Evolutionary conservation across 768 basidiomycete species (phyloP).

Genomic region (Termitomyces sp.): DNA sequence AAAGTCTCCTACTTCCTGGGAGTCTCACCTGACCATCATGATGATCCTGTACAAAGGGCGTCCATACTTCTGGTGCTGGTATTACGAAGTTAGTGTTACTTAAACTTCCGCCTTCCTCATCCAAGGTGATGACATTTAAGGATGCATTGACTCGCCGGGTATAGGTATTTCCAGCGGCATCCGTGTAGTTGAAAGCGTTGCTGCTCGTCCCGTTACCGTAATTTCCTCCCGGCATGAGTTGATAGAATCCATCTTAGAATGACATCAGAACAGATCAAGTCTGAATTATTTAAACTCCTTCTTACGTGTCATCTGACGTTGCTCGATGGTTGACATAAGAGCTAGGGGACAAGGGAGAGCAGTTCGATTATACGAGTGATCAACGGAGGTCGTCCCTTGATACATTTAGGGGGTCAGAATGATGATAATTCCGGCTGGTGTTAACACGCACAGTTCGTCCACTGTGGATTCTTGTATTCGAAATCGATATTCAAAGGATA

Average conservation of each 20-base stretch:
- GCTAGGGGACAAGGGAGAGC: slow-evolving; percentile 55
- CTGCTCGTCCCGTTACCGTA: slow-evolving; percentile 64
- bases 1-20: slow-evolving; percentile 5
- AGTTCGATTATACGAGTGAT: slow-evolving; percentile 64
- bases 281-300: slow-evolving; percentile 11
- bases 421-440: not conserved
- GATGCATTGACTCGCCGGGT: slow-evolving; percentile 53
- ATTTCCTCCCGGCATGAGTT: slow-evolving; percentile 31
- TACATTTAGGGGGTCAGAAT: not conserved
- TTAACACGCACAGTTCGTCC: slow-evolving; percentile 28
- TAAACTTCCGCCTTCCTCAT: slow-evolving; percentile 49
- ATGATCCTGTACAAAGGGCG: not conserved
- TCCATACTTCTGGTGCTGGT: not conserved
- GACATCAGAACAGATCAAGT: slow-evolving; percentile 30
- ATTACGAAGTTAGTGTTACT: not conserved
- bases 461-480: slow-evolving; percentile 26
- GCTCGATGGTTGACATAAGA: slow-evolving; percentile 48
- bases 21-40: slow-evolving; percentile 7
- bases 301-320: slow-evolving; percentile 56
- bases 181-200: slow-evolving; percentile 60
- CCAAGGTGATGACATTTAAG: slow-evolving; percentile 54
- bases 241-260: slow-evolving; percentile 22
- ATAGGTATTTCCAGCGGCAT: slow-evolving; percentile 58
- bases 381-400: slow-evolving; percentile 47
- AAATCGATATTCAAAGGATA: slow-evolving; percentile 44